Evolutionary conservation across 805 yeast genomes (phyloP).

Genomic region (Cyberlindnera nakhonratchasimensis): DNA sequence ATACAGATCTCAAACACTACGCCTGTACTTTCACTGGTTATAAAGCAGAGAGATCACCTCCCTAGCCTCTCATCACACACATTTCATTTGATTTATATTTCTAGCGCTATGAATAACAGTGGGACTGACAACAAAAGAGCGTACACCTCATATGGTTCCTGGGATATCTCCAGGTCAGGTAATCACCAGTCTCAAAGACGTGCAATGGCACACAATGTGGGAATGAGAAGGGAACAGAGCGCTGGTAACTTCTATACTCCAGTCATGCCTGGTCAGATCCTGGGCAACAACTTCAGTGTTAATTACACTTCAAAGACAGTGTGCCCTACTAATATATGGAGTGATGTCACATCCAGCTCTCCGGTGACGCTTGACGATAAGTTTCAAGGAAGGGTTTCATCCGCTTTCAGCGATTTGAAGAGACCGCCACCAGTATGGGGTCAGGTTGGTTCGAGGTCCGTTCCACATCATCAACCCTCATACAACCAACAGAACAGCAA

Average conservation of each 20-base stretch:
- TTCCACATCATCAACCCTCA: neutral
- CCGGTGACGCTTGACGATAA: conserved; percentile 8
- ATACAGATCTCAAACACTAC: neutral
- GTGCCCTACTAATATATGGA: conserved; percentile 10
- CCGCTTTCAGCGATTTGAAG: conserved; percentile 4
- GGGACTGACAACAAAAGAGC: neutral
- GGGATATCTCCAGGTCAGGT: neutral
- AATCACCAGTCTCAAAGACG: neutral
- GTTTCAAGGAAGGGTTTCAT: neutral
- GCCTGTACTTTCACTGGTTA: neutral
- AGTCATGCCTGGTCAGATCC: too few relatives aligned
- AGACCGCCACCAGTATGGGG: conserved; percentile 9
- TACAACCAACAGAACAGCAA: neutral
- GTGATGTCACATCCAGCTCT: conserved; percentile 13
- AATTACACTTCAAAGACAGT: neutral
- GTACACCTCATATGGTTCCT: neutral
- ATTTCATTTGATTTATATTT: too few relatives aligned
- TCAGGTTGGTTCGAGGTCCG: neutral
- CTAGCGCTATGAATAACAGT: too few relatives aligned
- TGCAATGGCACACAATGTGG: neutral
- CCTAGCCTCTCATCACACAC: neutral
- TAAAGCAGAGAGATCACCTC: neutral
- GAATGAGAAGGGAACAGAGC: neutral
- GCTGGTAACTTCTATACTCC: neutral
- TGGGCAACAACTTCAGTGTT: neutral